Evolutionary conservation across 2,329 filamentous ascomycete species (phyloP).

Genomic region (Epicoccum sorghinum): DNA sequence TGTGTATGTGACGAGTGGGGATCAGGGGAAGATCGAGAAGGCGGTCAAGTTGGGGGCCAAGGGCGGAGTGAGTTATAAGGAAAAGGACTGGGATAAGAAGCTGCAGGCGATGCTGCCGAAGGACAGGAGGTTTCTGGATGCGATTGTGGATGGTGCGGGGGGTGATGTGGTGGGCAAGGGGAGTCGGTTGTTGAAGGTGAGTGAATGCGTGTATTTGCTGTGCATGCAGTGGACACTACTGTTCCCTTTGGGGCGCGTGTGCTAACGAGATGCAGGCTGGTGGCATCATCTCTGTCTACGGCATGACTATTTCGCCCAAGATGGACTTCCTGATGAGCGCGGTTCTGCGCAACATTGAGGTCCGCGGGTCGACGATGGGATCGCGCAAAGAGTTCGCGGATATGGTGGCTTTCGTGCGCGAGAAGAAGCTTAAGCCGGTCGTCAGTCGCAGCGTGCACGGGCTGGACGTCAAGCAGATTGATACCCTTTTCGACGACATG

Average conservation of each 20-base stretch:
- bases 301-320: constrained; percentile 86
- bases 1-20: constrained; percentile 82
- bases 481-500: constrained; percentile 86
- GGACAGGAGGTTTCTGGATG: constrained; percentile 74
- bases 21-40: constrained; percentile 74
- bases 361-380: constrained; percentile 89
- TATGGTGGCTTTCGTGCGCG: constrained; percentile 82
- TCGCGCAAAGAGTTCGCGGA: constrained; percentile 87
- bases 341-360: constrained; percentile 84
- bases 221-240: too few species aligned
- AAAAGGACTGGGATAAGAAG: constrained; percentile 80
- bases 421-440: constrained; percentile 75
- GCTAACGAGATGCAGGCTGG: constrained; percentile 58
- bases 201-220: neutral
- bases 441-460: constrained; percentile 77
- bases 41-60: constrained; percentile 75
- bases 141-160: constrained; percentile 88
- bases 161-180: constrained; percentile 79
- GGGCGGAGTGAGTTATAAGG: constrained; percentile 83
- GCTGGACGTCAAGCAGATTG: constrained; percentile 76
- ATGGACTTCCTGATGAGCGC: constrained; percentile 88
- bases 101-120: constrained; percentile 66
- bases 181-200: constrained; percentile 69
- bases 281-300: constrained; percentile 84
- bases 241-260: neutral